Conservation (phyloP, 176 grass and related monocot genomes). For the Eragrostis curvula region DNA sequence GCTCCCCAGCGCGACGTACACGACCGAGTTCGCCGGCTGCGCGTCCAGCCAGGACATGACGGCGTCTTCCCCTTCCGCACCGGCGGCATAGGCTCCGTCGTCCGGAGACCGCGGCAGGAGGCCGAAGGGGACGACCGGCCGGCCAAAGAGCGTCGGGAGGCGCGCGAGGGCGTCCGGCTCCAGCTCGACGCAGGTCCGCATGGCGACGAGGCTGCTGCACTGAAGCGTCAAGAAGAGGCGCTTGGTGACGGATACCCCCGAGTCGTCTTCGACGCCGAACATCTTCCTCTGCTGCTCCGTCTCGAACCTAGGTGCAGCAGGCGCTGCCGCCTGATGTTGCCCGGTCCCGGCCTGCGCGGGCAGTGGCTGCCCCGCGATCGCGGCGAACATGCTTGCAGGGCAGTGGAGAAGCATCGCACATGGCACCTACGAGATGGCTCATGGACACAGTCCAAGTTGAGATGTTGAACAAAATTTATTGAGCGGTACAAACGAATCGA, state of each 20-base stretch:
- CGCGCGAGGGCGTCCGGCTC: neutral
- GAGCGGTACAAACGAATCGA: neutral
- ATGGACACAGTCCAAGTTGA: neutral
- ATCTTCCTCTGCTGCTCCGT: neutral
- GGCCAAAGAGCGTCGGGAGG: conserved; percentile 12
- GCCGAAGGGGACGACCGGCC: conserved; percentile 48
- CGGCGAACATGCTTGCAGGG: neutral
- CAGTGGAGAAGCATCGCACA: neutral
- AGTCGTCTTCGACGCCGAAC: neutral
- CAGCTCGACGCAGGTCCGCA: neutral
- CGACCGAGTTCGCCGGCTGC: conserved; percentile 18
- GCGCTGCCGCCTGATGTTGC: neutral
- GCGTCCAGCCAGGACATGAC: conserved; percentile 39
- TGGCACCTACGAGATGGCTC: neutral
- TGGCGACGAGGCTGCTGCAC: neutral
- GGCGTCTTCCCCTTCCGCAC: neutral
- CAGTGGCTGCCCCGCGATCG: neutral
- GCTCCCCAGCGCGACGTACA: conserved; percentile 48
- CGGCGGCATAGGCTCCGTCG: neutral
- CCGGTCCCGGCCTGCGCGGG: neutral
- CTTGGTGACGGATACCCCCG: neutral
- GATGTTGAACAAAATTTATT: neutral
- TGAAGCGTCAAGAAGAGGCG: neutral
- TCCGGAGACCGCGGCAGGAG: conserved; percentile 28
- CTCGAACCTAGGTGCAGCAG: neutral